Base-by-base conservation (phyloP, 768 basidiomycete species). In the Tylopilus felleus region DNA sequence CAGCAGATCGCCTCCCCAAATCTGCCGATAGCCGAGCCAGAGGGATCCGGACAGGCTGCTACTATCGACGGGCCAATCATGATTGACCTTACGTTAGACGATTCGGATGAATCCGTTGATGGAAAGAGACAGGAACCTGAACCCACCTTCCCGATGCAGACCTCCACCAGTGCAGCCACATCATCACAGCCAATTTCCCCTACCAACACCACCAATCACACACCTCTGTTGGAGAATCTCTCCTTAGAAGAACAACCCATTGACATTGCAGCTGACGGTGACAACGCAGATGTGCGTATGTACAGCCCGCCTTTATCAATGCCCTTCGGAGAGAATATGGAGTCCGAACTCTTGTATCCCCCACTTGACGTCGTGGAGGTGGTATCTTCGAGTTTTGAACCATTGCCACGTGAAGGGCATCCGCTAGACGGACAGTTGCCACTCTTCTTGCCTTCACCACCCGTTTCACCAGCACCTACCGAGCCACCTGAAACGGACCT, bases 391-490 rank as follows among this genome's bases (percentile, higher is more conserved):
- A 52, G 38, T 44, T 49, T 57, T 25, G 55, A 55, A 8, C 44
- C 41, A 23, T 51, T 50, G 14, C 55, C 59, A 41, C 53, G 21
- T 23, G 61, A 61, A 53, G 51, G 48, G 16, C 53, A 40, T 17
- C 28, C 12, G 16, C 23, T 39, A 23, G 57, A 53, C 47, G 65
- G 64, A 9, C 70, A 63, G 46, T 57, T 74, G 14, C 80, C 80
- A 27, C 67, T 81, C 43, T 82, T 82, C 58, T 59, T 81, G 27
- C 80, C 80, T 35, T 81, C 79, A 38, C 75, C 75, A 7, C 67
- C 73, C 1, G 55, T 63, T 52, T 76, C 74, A 19, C 73, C 73
- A 29, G 27, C 53, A 19, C 49, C 43, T 5, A 59, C 59, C 23
- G 56, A 59, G 28, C 61, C 64, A 25, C 62, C 60, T 9, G 63